Percentiles rank a stretch among this genome's conserved stretches.
These are phyloP conservation scores for Aristolochia fimbriata DNA, from an alignment of 164 flowering plant species.

Conservation along the genomic window DNA sequence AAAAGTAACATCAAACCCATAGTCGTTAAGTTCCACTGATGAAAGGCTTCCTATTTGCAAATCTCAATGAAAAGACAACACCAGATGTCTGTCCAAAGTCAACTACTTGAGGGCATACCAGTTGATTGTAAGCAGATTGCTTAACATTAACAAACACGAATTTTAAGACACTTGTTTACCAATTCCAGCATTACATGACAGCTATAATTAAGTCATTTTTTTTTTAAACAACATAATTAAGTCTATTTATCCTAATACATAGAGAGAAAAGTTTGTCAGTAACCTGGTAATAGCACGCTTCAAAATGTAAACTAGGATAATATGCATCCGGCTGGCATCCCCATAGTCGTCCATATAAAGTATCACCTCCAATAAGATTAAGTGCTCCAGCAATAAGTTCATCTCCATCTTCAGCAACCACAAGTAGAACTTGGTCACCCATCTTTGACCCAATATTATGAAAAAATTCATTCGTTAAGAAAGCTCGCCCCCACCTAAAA, in stretches of 20 bases:
- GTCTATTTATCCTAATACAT: neutral
- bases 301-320: slow-evolving; percentile 90
- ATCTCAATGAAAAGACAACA: too few relatives aligned
- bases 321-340: slow-evolving; percentile 70
- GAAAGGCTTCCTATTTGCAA: too few relatives aligned
- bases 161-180: too few relatives aligned
- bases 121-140: too few relatives aligned
- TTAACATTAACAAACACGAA: too few relatives aligned
- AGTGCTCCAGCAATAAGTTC: slow-evolving; percentile 93
- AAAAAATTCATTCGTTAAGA: slow-evolving; percentile 85
- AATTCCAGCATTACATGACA: too few relatives aligned
- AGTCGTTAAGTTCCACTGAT: too few relatives aligned
- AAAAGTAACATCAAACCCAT: too few relatives aligned
- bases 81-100: too few relatives aligned
- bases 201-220: neutral
- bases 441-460: slow-evolving; percentile 77
- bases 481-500: slow-evolving; percentile 86
- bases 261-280: neutral
- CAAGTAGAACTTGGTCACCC: slow-evolving; percentile 76
- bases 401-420: slow-evolving; percentile 80
- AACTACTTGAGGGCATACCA: too few relatives aligned
- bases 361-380: slow-evolving; percentile 87
- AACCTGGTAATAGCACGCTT: slow-evolving; percentile 98
- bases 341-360: slow-evolving; percentile 90
- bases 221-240: neutral